phyloP scores from a whole-genome alignment of 345 rosid genomes.

The Citrus medica region DNA sequence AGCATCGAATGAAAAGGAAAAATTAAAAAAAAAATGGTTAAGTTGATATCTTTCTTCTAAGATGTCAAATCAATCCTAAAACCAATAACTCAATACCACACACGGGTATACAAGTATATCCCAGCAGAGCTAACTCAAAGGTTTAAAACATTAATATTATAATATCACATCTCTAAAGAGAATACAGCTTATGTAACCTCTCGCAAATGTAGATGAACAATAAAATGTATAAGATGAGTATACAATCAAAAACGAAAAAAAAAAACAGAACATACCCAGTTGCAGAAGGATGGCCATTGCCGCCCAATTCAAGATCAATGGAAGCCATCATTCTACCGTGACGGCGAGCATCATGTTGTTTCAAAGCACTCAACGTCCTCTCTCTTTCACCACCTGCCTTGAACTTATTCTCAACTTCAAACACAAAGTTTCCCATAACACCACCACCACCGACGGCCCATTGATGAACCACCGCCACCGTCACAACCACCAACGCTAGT shows the following conservation, averaged over 20 bases:
- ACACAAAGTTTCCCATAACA: conserved; percentile 38
- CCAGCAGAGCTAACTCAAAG: no score
- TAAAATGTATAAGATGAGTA: background rate
- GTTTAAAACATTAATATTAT: no score
- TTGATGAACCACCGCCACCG: conserved; percentile 22
- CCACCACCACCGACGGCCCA: conserved; percentile 12
- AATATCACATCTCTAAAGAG: no score
- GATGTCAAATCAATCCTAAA: no score
- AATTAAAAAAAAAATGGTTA: no score
- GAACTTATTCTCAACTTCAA: conserved; percentile 65
- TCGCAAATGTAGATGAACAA: no score
- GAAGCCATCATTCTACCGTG: conserved; percentile 63
- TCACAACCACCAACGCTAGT: conserved; percentile 5
- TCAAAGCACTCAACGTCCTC: conserved; percentile 43
- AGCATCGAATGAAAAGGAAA: no score
- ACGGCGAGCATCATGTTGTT: conserved; percentile 66
- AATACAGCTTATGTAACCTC: no score
- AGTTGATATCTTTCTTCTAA: no score
- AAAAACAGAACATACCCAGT: conserved; percentile 51
- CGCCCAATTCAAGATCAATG: conserved; percentile 67
- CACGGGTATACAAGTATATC: no score
- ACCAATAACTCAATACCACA: no score
- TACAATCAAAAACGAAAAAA: background rate
- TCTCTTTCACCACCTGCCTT: conserved; percentile 27
- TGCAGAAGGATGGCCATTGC: conserved; percentile 64